Evolutionary conservation across 2,329 filamentous ascomycete species (phyloP).

Genomic region (Aspergillus calidoustus): DNA sequence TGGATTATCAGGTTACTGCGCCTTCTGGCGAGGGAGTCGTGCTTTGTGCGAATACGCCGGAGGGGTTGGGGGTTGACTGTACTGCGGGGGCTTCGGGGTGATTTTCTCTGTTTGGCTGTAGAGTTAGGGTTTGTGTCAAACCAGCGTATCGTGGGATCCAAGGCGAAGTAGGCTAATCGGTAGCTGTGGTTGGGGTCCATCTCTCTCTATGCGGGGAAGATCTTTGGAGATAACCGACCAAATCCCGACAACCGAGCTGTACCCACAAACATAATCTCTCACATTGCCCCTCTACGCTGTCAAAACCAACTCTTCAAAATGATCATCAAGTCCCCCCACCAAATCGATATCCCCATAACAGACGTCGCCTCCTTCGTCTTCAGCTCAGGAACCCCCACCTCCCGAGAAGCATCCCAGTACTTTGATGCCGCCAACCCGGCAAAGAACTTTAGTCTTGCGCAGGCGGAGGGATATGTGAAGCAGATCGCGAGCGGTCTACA

Average conservation of each 20-base stretch:
- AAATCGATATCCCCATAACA: constrained; percentile 7
- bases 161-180: no score
- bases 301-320: neutral
- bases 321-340: constrained; percentile 4
- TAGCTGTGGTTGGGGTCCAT: no score
- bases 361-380: constrained; percentile 19
- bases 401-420: constrained; percentile 11
- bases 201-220: no score
- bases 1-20: constrained; percentile 39
- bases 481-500: constrained; percentile 9
- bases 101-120: neutral
- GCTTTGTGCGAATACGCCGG: constrained; percentile 42
- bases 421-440: constrained; percentile 13
- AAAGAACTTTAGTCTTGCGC: constrained; percentile 8
- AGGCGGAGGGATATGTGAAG: constrained; percentile 15
- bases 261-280: no score
- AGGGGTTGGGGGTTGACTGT: constrained; percentile 37
- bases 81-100: constrained; percentile 41
- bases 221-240: no score
- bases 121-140: no score
- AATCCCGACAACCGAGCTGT: no score
- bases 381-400: neutral
- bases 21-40: constrained; percentile 39
- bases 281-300: no score
- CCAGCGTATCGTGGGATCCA: no score